Percentiles rank a stretch among this genome's conserved stretches.
These are phyloP conservation scores for Barnettozyma pratensis DNA, from an alignment of 805 yeast species.

Conservation along the genomic window DNA sequence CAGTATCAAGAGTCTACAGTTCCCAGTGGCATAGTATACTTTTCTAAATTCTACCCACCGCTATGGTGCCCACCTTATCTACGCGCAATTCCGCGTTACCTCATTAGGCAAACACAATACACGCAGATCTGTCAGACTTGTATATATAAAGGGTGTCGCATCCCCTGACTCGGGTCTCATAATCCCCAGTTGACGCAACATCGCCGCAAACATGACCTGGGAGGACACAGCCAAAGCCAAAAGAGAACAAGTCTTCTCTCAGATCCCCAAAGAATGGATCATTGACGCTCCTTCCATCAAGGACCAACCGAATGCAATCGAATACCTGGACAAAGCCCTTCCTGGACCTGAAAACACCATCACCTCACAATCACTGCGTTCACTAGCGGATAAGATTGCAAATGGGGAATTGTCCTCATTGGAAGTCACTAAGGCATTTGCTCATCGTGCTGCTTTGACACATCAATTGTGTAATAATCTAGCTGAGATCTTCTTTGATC, in stretches of 20 bases:
- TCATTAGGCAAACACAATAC: too few relatives aligned
- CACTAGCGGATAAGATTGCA: slow-evolving; percentile 8
- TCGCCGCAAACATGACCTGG: slow-evolving; percentile 11
- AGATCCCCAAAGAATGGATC: slow-evolving; percentile 22
- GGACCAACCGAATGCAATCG: slow-evolving; percentile 15
- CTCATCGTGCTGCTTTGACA: slow-evolving; percentile 48
- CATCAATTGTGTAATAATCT: slow-evolving; percentile 59
- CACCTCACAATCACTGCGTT: slow-evolving; percentile 9
- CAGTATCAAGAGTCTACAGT: too few relatives aligned
- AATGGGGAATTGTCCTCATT: slow-evolving; percentile 28
- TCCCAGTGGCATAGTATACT: too few relatives aligned
- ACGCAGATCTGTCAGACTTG: too few relatives aligned
- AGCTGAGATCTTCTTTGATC: slow-evolving; percentile 57
- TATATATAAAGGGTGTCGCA: too few relatives aligned
- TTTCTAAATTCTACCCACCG: too few relatives aligned
- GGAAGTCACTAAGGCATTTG: slow-evolving; percentile 11
- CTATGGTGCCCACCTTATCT: too few relatives aligned
- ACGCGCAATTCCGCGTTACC: too few relatives aligned
- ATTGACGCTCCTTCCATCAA: slow-evolving; percentile 15
- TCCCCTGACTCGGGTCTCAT: too few relatives aligned
- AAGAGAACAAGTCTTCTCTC: slow-evolving; percentile 7
- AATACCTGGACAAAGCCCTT: slow-evolving; percentile 13
- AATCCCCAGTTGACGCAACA: neutral
- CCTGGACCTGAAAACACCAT: slow-evolving; percentile 16
- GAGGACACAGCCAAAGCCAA: slow-evolving; percentile 12